These are phyloP conservation scores for Epichloe aotearoae DNA, from an alignment of 2,329 filamentous ascomycete species.

Conservation along the genomic window DNA sequence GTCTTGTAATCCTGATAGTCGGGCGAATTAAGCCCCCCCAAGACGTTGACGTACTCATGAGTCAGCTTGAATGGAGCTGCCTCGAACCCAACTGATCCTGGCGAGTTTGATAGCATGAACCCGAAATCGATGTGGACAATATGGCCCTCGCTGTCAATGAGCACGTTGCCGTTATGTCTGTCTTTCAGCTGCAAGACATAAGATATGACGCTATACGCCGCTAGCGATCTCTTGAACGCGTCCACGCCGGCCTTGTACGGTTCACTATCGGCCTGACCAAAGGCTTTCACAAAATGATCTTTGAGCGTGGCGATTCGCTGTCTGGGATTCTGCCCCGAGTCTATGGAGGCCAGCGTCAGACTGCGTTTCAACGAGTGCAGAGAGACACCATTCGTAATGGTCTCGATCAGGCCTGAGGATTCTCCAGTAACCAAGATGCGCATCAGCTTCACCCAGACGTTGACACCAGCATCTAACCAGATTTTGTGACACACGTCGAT, in stretches of 20 bases:
- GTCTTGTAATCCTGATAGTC: conserved; percentile 66
- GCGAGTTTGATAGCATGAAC: conserved; percentile 81
- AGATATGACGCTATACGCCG: conserved; percentile 74
- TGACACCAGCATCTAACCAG: conserved; percentile 59
- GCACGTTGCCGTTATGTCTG: conserved; percentile 73
- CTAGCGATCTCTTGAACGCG: conserved; percentile 69
- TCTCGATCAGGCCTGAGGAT: conserved; percentile 73
- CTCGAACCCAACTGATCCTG: conserved; percentile 73
- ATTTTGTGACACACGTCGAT: conserved; percentile 73
- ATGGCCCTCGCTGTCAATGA: conserved; percentile 75
- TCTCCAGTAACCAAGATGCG: conserved; percentile 76
- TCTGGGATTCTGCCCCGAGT: conserved; percentile 57
- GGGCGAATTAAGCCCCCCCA: conserved; percentile 61
- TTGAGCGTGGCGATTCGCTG: conserved; percentile 67
- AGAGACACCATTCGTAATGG: conserved; percentile 80
- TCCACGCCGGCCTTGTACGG: conserved; percentile 60
- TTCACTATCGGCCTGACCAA: conserved; percentile 56
- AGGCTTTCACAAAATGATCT: conserved; percentile 72
- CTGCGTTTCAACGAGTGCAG: conserved; percentile 74
- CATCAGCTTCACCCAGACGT: conserved; percentile 86
- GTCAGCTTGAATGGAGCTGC: conserved; percentile 80
- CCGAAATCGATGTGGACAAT: conserved; percentile 85
- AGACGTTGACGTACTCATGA: conserved; percentile 72
- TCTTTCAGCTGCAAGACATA: conserved; percentile 79
- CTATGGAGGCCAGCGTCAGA: conserved; percentile 61